Conservation (phyloP, 768 basidiomycete genomes). For the Amanita subjunquillea region DNA sequence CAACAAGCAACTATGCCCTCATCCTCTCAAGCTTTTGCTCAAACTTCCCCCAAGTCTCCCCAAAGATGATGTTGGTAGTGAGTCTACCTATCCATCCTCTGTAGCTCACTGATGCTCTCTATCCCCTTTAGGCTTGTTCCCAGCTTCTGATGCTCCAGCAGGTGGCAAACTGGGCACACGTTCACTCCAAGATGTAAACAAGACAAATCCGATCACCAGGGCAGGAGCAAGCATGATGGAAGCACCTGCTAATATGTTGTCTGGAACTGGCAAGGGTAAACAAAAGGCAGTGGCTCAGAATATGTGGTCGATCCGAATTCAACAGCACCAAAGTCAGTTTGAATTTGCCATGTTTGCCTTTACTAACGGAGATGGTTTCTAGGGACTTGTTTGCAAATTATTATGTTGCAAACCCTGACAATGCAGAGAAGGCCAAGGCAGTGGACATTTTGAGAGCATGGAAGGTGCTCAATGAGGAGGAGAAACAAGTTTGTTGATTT, state of each 20-base stretch:
- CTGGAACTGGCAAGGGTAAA: neutral
- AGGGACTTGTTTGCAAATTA: neutral
- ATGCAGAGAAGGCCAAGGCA: neutral
- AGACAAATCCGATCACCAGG: neutral
- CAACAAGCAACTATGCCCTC: neutral
- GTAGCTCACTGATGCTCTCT: slow-evolving; percentile 1
- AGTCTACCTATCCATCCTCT: neutral
- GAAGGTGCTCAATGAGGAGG: neutral
- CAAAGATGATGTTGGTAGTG: neutral
- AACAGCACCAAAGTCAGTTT: neutral
- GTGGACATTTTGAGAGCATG: neutral
- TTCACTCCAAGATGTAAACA: neutral
- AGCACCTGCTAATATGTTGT: neutral
- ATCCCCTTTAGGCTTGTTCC: neutral
- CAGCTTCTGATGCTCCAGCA: neutral
- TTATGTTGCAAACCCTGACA: neutral
- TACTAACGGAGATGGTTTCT: neutral
- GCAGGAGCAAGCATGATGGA: neutral
- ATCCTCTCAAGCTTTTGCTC: neutral
- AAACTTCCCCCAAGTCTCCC: neutral
- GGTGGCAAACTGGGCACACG: neutral
- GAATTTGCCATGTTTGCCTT: neutral
- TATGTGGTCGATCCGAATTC: neutral
- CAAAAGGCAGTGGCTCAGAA: neutral
- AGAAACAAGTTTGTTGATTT: neutral